Evolutionary conservation across 495 filamentous ascomycete genomes (phyloP).

Genomic region (Margaritispora aquatica): DNA sequence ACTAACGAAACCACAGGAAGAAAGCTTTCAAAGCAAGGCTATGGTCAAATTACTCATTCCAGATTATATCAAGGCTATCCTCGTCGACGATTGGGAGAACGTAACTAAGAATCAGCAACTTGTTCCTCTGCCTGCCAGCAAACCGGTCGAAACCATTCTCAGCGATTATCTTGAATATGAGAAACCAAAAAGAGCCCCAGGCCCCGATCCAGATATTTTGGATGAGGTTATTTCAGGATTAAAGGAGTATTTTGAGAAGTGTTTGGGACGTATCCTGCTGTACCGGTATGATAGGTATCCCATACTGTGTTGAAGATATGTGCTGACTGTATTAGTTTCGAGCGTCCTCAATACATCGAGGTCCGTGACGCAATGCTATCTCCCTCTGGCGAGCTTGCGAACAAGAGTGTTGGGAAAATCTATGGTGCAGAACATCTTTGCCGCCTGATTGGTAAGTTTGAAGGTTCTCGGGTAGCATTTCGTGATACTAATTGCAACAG

Average conservation of each 20-base stretch:
- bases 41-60: conserved; percentile 76
- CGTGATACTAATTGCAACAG: conserved; percentile 39
- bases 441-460: conserved; percentile 72
- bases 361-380: conserved; percentile 57
- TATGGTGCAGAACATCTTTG: conserved; percentile 91
- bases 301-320: neutral
- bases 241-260: conserved; percentile 85
- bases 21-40: conserved; percentile 70
- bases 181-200: conserved; percentile 54
- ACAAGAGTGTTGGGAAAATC: conserved; percentile 65
- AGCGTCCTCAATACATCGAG: conserved; percentile 76
- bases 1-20: conserved; percentile 43
- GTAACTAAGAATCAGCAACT: conserved; percentile 90
- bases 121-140: conserved; percentile 70
- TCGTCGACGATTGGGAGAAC: conserved; percentile 99
- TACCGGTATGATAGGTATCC: conserved; percentile 50
- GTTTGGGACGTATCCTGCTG: conserved; percentile 77
- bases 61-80: conserved; percentile 78
- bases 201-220: conserved; percentile 72
- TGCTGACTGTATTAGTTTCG: conserved; percentile 47
- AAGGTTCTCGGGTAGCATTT: neutral
- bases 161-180: conserved; percentile 69
- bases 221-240: conserved; percentile 82
- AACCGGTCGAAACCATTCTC: conserved; percentile 70
- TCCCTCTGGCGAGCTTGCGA: conserved; percentile 47